Conservation (phyloP, 257 asterid genomes). For the Primulina tabacum region DNA sequence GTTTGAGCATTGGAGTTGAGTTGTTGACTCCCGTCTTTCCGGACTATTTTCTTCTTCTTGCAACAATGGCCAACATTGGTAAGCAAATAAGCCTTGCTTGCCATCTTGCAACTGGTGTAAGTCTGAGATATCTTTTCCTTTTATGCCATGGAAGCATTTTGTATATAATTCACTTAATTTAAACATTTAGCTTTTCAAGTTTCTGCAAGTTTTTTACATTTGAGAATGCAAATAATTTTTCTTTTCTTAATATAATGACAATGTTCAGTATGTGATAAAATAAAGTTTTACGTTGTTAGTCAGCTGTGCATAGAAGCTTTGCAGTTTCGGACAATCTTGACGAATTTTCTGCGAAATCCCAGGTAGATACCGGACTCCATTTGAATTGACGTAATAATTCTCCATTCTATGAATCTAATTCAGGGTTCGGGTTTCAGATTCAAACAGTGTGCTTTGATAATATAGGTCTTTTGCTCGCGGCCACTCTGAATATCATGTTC, state of each 20-base stretch:
- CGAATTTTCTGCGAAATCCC: constrained; percentile 91
- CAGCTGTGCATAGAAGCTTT: constrained; percentile 95
- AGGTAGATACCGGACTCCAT: constrained; percentile 38
- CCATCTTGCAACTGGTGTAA: constrained; percentile 89
- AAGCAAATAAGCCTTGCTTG: constrained; percentile 94
- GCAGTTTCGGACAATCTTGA: constrained; percentile 87
- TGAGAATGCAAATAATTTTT: constrained; percentile 5
- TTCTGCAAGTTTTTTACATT: constrained; percentile 4
- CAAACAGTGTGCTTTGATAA: constrained; percentile 97
- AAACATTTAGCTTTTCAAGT: not conserved
- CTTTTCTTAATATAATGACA: constrained; percentile 8
- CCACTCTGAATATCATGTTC: constrained; percentile 56
- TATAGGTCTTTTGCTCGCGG: constrained; percentile 88
- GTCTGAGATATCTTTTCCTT: constrained; percentile 28
- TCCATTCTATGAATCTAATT: constrained; percentile 22
- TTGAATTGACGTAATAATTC: not conserved
- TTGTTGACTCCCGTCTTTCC: constrained; percentile 89
- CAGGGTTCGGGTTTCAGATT: constrained; percentile 54
- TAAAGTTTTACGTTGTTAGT: constrained; percentile 42
- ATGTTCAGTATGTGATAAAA: constrained; percentile 23
- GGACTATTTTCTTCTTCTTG: constrained; percentile 77
- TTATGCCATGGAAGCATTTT: constrained; percentile 10
- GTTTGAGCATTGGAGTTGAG: constrained; percentile 92
- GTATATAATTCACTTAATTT: constrained; percentile 7
- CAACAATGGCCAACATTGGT: constrained; percentile 90